These are phyloP conservation scores for Aspergillaceae sp. DNA, from an alignment of 2,329 filamentous ascomycete genomes.

Conservation along the genomic window DNA sequence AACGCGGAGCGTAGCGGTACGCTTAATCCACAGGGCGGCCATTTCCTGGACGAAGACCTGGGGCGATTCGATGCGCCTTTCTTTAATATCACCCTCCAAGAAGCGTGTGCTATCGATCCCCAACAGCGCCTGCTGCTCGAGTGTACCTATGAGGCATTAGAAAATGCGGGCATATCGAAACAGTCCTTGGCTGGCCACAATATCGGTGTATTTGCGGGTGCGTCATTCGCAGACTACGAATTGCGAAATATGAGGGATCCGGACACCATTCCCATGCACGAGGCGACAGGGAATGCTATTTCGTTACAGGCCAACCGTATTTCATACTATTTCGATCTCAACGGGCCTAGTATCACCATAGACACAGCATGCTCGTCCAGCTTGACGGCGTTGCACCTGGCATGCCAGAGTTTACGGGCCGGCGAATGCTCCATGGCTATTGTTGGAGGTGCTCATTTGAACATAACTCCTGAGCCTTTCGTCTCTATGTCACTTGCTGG, in stretches of 20 bases:
- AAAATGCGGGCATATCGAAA: slow-evolving; percentile 21
- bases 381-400: slow-evolving; percentile 20
- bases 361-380: slow-evolving; percentile 23
- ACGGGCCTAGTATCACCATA: slow-evolving; percentile 20
- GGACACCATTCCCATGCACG: slow-evolving; percentile 13
- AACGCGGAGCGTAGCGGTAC: slow-evolving; percentile 15
- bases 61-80: slow-evolving; percentile 17
- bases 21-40: slow-evolving; percentile 15
- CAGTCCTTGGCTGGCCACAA: slow-evolving; percentile 15
- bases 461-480: slow-evolving; percentile 18
- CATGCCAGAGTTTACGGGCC: slow-evolving; percentile 16
- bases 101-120: slow-evolving; percentile 19
- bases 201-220: slow-evolving; percentile 16
- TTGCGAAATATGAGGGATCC: slow-evolving; percentile 15
- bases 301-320: slow-evolving; percentile 19
- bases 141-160: slow-evolving; percentile 19
- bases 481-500: slow-evolving; percentile 19
- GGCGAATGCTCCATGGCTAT: slow-evolving; percentile 18
- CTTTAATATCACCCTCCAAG: slow-evolving; percentile 16
- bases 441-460: slow-evolving; percentile 17
- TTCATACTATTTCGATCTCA: slow-evolving; percentile 21
- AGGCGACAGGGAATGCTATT: slow-evolving; percentile 14
- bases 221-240: slow-evolving; percentile 17
- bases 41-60: slow-evolving; percentile 14
- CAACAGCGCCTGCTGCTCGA: slow-evolving; percentile 19